Conservation (phyloP, 768 basidiomycete species). For the Trametes cubensis region DNA sequence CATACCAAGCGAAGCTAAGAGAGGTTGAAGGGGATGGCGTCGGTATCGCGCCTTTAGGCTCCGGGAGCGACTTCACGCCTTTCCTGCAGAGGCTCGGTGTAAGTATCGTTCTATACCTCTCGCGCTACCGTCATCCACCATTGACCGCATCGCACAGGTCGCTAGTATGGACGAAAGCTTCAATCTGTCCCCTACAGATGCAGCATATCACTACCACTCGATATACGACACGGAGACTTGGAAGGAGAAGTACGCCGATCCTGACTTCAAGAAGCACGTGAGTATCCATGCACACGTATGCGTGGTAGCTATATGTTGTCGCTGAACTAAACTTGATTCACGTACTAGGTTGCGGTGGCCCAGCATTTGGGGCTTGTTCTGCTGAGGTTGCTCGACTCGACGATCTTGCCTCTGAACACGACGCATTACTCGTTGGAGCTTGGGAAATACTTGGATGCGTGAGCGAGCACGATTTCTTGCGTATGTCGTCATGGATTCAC, state of each 20-base stretch:
- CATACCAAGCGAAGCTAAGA: slow-evolving; percentile 28
- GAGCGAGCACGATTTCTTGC: background rate
- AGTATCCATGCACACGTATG: slow-evolving; percentile 18
- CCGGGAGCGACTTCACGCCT: slow-evolving; percentile 89
- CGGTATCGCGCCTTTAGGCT: slow-evolving; percentile 67
- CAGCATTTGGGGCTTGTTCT: slow-evolving; percentile 57
- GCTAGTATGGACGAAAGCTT: slow-evolving; percentile 44
- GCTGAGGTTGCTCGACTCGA: slow-evolving; percentile 52
- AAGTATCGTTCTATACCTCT: slow-evolving; percentile 33
- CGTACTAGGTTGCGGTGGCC: slow-evolving; percentile 51
- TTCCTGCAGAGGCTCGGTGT: slow-evolving; percentile 84
- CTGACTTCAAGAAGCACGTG: slow-evolving; percentile 62
- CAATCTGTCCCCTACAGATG: slow-evolving; percentile 39
- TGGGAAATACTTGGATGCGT: slow-evolving; percentile 50
- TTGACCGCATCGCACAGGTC: slow-evolving; percentile 25
- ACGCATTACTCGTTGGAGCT: slow-evolving; percentile 67
- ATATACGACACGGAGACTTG: slow-evolving; percentile 61
- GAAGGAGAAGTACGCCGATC: slow-evolving; percentile 65
- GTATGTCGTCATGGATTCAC: background rate
- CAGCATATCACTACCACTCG: slow-evolving; percentile 63
- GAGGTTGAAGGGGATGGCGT: slow-evolving; percentile 27
- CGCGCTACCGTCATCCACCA: background rate
- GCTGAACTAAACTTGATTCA: background rate
- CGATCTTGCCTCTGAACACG: slow-evolving; percentile 67
- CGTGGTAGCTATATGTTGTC: background rate